Percentiles rank a stretch among this genome's conserved stretches.
These are phyloP conservation scores for Hondaea fermentalgiana DNA, from an alignment of 108 stramenopile genomes.

Conservation along the genomic window DNA sequence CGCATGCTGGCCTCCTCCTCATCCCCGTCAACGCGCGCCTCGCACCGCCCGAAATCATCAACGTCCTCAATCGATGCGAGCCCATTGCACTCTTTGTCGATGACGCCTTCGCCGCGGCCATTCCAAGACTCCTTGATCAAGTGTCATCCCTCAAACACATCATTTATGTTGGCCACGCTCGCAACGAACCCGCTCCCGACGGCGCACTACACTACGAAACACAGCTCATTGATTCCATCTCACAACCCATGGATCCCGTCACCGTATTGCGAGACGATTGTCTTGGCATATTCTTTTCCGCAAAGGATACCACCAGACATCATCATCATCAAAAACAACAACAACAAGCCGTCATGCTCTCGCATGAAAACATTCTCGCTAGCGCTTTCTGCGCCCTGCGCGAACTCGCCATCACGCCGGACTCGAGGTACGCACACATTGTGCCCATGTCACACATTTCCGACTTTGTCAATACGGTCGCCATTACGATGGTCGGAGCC, in stretches of 20 bases:
- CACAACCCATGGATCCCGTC: neutral
- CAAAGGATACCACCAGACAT: slow-evolving; percentile 25
- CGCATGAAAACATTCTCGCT: slow-evolving; percentile 73
- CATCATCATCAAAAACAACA: slow-evolving; percentile 80
- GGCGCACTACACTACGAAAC: neutral
- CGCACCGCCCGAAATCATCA: neutral
- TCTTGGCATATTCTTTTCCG: slow-evolving; percentile 72
- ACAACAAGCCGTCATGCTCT: slow-evolving; percentile 90
- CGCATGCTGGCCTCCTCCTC: neutral
- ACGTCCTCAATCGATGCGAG: neutral
- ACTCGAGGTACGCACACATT: neutral
- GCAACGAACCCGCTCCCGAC: neutral
- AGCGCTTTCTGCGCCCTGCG: neutral
- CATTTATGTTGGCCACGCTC: neutral
- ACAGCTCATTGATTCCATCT: neutral
- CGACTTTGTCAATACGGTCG: neutral
- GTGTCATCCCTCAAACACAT: neutral
- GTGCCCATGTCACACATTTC: neutral
- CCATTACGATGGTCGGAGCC: neutral
- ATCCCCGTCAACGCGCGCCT: neutral
- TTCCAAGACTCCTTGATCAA: neutral
- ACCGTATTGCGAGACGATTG: slow-evolving; percentile 55
- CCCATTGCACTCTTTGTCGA: neutral
- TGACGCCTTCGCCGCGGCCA: neutral
- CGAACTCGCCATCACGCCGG: neutral